These are phyloP conservation scores for Hymenoscyphus occultus DNA, from an alignment of 2,329 filamentous ascomycete species.

Conservation along the genomic window DNA sequence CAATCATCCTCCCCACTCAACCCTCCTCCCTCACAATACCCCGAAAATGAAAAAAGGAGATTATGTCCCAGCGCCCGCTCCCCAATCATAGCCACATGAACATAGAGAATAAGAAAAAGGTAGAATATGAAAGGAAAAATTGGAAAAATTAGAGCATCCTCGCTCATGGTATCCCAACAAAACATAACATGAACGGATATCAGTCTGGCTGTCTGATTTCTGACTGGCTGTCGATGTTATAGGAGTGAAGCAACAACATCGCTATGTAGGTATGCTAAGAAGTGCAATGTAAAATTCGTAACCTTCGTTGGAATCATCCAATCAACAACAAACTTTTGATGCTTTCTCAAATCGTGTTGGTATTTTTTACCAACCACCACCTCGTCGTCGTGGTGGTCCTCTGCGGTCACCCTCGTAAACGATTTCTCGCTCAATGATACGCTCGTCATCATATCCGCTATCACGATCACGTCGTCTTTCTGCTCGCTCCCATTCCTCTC, in stretches of 20 bases:
- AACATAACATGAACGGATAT: neutral
- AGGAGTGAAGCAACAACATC: neutral
- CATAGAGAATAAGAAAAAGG: neutral
- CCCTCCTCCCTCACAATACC: neutral
- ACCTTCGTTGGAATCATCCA: neutral
- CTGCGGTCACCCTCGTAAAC: slow-evolving; percentile 50
- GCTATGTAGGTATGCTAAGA: slow-evolving; percentile 4
- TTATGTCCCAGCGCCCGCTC: slow-evolving; percentile 3
- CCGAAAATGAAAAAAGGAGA: neutral
- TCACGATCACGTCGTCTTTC: slow-evolving; percentile 20
- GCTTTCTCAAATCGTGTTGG: neutral
- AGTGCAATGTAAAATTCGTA: slow-evolving; percentile 2
- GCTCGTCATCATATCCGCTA: slow-evolving; percentile 55
- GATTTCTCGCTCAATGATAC: slow-evolving; percentile 65
- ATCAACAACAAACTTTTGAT: slow-evolving; percentile 3
- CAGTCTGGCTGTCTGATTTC: neutral
- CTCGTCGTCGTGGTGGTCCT: slow-evolving; percentile 5
- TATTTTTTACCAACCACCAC: slow-evolving; percentile 6
- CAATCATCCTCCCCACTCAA: neutral
- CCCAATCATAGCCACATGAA: neutral
- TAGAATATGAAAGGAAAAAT: neutral
- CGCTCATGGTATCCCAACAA: neutral
- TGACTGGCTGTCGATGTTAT: neutral
- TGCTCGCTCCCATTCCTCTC: slow-evolving; percentile 39
- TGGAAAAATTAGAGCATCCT: slow-evolving; percentile 10